Evolutionary conservation across 2,329 filamentous ascomycete species (phyloP), one percentile per base, ranked within the genome.

Genomic region (Fusarium redolens): DNA sequence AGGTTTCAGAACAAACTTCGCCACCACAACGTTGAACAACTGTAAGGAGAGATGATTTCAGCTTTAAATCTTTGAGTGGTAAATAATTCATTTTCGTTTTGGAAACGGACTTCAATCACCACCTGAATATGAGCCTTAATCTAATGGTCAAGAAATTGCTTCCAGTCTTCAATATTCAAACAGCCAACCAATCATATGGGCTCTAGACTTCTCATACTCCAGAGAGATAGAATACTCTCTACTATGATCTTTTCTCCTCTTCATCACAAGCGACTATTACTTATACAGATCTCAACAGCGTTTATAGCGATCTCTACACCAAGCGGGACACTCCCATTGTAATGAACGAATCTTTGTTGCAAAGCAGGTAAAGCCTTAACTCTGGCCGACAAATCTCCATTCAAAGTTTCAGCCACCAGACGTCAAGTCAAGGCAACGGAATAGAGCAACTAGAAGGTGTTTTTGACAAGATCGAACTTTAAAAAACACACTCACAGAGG

Each of bases 391-490:
- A 43, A 57, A 67, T 50, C 30, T 51, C 8, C 17, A 57, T 51
- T 48, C 48, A 58, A 57, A 40, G 38, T 70, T 44, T 33, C 56
- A 71, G 70, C 61, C 70, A 71, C 62, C 37, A 37, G 71, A 51
- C 47, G 47, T 31, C 37, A 64, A 43, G 33, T 44, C 56, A 37
- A 45, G 61, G 50, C 43, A 63, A 48, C n/a, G 50, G 58, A 67
- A 44, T 50, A 43, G 65, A 38, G 43, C 31, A 52, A 37, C 20
- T 9, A 45, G 30, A 48, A 44, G 38, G 54, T 38, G 37, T 55
- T 43, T 54, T 48, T 43, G 17, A 31, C 33, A 66, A 43, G 50
- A 45, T 18, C 43, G 57, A 71, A 71, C 57, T 48, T 47, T 44
- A 67, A 62, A 61, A 15, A 31, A 52, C 20, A 43, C 17, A 22